Evolutionary conservation across 2,329 filamentous ascomycete species (phyloP), one percentile per base, ranked within the genome.

Genomic region (Fusarium mundagurra): DNA sequence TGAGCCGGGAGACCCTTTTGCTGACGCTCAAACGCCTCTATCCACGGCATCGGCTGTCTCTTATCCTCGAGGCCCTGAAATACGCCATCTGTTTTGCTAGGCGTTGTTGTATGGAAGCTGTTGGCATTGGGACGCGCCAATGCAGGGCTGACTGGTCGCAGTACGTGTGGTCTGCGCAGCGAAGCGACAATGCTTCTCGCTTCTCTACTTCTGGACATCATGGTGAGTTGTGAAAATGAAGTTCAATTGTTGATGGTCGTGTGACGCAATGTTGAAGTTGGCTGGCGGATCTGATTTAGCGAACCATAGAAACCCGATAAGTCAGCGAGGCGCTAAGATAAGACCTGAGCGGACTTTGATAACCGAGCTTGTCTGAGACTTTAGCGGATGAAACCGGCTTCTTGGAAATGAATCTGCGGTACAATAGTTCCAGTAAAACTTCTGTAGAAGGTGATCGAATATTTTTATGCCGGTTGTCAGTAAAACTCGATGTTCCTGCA

Each of bases 1-100:
- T 51, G 48, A 29, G 73, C 44, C 18, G 66, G 48, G 5, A 78
- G 71, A 2, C 66, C 75, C 36, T 75, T 45, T 27, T 80, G 71
- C 29, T 74, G 75, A 18, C 73, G 73, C 0, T 69, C 69, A 6
- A 79, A 78, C 1, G 79, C 79, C 44, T 80, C 79, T 43, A 80
- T 79, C 79, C 79, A 80, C 6, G 79, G 79, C 60, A 74, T 76
- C 6, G 73, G 76, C 6, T 79, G 71, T 39, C 79, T 68, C 27
- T 74, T 71, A 38, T 80, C 79, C 2, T 74, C 70, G 1, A 80
- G 69, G 12, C 76, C 79, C 8, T 68, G 74, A 34, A 80, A 80
- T n/a, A 80, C 79, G 41, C 79, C 79, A 74, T 80, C 79, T 7
- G 79, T 80, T 17, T 45, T 63, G 43, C 41, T 31, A 14, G n/a